phyloP scores from a whole-genome alignment of 2,329 filamentous ascomycete genomes.

The Xylariales sp. region DNA sequence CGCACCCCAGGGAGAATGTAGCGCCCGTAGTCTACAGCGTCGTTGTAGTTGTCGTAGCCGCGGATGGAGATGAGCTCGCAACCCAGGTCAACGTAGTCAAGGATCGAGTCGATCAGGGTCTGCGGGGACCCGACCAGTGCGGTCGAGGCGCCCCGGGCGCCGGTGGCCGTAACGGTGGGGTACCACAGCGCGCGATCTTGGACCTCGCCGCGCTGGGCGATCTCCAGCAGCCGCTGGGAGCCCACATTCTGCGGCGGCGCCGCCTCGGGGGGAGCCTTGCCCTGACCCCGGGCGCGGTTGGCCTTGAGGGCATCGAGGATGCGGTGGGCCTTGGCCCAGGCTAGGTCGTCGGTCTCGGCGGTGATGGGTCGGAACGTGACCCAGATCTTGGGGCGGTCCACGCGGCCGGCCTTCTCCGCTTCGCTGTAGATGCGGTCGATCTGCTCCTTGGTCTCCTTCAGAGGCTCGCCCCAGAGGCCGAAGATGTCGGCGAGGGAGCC shows the following conservation, averaged over 20 bases:
- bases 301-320: slow-evolving; percentile 47
- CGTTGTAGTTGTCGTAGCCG: slow-evolving; percentile 57
- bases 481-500: slow-evolving; percentile 58
- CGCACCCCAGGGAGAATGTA: slow-evolving; percentile 49
- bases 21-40: slow-evolving; percentile 55
- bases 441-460: slow-evolving; percentile 60
- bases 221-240: slow-evolving; percentile 54
- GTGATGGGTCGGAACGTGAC: slow-evolving; percentile 60
- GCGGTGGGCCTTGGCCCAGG: slow-evolving; percentile 56
- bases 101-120: slow-evolving; percentile 47
- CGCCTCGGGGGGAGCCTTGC: slow-evolving; percentile 22
- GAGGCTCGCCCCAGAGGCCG: slow-evolving; percentile 59
- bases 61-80: slow-evolving; percentile 55
- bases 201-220: slow-evolving; percentile 50
- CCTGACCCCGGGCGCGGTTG: slow-evolving; percentile 30
- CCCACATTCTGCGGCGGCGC: slow-evolving; percentile 52
- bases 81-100: slow-evolving; percentile 54
- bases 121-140: slow-evolving; percentile 51
- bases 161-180: slow-evolving; percentile 57
- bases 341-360: slow-evolving; percentile 58
- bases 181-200: slow-evolving; percentile 62
- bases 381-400: slow-evolving; percentile 55
- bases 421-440: slow-evolving; percentile 57
- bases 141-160: slow-evolving; percentile 54
- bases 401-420: slow-evolving; percentile 51